These are phyloP conservation scores for Aspergillus phoenicis DNA, from an alignment of 2,329 filamentous ascomycete species.

Conservation along the genomic window DNA sequence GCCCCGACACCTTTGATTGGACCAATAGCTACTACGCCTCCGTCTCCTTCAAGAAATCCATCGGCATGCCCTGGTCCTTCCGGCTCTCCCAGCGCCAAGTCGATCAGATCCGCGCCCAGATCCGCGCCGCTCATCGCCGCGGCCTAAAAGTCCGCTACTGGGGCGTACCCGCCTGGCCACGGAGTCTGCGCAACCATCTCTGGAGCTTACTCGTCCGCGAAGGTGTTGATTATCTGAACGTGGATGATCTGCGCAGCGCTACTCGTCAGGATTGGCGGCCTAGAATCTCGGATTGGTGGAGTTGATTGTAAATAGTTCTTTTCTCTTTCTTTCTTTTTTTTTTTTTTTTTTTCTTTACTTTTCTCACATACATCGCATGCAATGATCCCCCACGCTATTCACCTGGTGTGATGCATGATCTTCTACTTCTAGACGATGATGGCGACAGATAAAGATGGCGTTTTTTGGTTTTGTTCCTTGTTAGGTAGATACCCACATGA, in stretches of 20 bases:
- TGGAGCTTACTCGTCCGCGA: conserved; percentile 58
- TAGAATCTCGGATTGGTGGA: conserved; percentile 38
- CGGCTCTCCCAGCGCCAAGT: conserved; percentile 51
- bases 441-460: neutral
- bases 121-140: conserved; percentile 53
- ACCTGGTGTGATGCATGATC: too few species aligned
- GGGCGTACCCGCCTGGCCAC: conserved; percentile 59
- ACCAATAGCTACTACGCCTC: conserved; percentile 62
- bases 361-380: neutral
- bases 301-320: conserved; percentile 15
- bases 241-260: conserved; percentile 58
- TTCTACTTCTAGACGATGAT: too few species aligned
- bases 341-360: neutral
- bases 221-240: conserved; percentile 60
- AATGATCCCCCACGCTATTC: too few species aligned
- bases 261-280: conserved; percentile 52
- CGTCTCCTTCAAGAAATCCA: conserved; percentile 52
- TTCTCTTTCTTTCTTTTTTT: neutral
- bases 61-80: conserved; percentile 56
- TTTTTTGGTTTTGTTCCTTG: neutral
- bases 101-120: conserved; percentile 53
- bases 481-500: conserved; percentile 3
- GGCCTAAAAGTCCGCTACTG: conserved; percentile 62
- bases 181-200: conserved; percentile 55
- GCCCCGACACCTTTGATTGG: conserved; percentile 47